Evolutionary conservation across 495 filamentous ascomycete species (phyloP).

Genomic region (Aspergillus sclerotiicarbonarius): DNA sequence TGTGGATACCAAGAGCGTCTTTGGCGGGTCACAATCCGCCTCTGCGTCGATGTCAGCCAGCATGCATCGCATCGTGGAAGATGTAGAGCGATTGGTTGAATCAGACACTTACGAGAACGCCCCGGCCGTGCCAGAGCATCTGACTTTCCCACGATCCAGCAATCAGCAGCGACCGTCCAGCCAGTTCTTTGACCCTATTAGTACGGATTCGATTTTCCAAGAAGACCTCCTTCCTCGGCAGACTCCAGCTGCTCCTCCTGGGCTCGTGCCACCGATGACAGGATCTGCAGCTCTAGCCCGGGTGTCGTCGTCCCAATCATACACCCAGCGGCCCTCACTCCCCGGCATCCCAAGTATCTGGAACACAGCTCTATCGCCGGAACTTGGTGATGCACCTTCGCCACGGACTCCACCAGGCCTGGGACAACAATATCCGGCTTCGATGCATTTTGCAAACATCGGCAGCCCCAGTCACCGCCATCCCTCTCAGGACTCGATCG

Average conservation of each 20-base stretch:
- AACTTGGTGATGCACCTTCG: conserved; percentile 28
- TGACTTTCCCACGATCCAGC: conserved; percentile 22
- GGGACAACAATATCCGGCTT: conserved; percentile 26
- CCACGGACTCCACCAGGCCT: conserved; percentile 38
- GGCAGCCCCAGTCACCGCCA: conserved; percentile 23
- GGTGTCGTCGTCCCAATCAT: conserved; percentile 33
- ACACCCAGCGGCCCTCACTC: conserved; percentile 33
- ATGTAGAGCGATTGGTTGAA: conserved; percentile 57
- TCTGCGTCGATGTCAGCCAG: conserved; percentile 47
- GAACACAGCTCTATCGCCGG: conserved; percentile 41
- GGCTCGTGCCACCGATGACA: conserved; percentile 32
- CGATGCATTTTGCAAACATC: conserved; percentile 18
- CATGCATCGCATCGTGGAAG: conserved; percentile 64
- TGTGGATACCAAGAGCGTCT: conserved; percentile 37
- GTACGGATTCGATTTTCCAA: conserved; percentile 25
- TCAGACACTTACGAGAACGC: conserved; percentile 49
- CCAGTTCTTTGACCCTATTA: conserved; percentile 22
- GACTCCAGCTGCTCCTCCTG: conserved; percentile 38
- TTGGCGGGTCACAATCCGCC: conserved; percentile 46
- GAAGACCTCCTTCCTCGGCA: conserved; percentile 22
- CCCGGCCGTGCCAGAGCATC: conserved; percentile 28
- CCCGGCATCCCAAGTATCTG: conserved; percentile 47
- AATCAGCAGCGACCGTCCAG: conserved; percentile 29
- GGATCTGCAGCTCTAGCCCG: conserved; percentile 24
- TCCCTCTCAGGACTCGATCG: conserved; percentile 27